Conservation (phyloP, 2,329 filamentous ascomycete species). For the Aureobasidium sp. region DNA sequence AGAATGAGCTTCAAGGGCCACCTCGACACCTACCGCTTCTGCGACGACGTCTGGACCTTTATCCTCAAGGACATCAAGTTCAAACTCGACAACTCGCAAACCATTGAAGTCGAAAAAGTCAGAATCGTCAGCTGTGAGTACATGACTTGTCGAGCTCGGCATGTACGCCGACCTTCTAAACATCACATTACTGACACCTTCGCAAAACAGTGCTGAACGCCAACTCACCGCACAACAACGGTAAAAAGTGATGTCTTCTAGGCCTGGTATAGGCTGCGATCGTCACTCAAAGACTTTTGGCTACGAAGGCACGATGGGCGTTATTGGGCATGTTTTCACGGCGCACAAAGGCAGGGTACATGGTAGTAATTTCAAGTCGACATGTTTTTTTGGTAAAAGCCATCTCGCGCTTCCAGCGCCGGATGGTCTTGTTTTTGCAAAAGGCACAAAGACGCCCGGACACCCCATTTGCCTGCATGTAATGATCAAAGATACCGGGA, state of each 20-base stretch:
- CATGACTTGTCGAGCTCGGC: too few species aligned
- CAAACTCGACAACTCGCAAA: slow-evolving; percentile 75
- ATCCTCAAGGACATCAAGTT: slow-evolving; percentile 98
- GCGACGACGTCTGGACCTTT: slow-evolving; percentile 99
- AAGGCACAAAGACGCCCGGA: not conserved
- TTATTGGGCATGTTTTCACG: not conserved
- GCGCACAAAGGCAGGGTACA: not conserved
- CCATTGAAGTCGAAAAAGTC: slow-evolving; percentile 77
- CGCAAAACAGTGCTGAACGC: not conserved
- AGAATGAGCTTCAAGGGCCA: slow-evolving; percentile 63
- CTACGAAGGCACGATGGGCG: not conserved
- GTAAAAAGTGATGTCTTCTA: not conserved
- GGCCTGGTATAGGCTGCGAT: too few species aligned
- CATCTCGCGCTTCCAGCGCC: not conserved
- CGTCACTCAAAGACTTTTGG: too few species aligned
- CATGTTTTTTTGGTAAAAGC: not conserved
- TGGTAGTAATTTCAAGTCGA: not conserved
- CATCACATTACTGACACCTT: too few species aligned
- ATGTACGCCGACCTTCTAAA: too few species aligned
- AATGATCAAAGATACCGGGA: not conserved
- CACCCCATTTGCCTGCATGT: not conserved
- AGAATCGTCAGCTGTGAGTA: slow-evolving; percentile 85
- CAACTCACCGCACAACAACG: not conserved
- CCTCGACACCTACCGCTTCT: slow-evolving; percentile 97
- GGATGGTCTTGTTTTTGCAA: not conserved